phyloP scores from a whole-genome alignment of 2,329 filamentous ascomycete genomes.

The Colletotrichum endophyticum region DNA sequence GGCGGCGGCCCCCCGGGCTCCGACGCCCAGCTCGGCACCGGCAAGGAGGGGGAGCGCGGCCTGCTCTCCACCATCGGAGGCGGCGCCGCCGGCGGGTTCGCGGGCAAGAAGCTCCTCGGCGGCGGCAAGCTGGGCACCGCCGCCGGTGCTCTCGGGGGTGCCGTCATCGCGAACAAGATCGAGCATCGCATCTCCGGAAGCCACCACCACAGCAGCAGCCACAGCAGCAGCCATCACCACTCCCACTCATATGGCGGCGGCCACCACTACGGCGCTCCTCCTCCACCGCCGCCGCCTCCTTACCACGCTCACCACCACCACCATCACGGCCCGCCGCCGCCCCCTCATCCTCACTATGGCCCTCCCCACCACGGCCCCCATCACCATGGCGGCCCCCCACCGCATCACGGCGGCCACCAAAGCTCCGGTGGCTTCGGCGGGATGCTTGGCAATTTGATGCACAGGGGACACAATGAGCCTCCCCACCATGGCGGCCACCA shows the following conservation, averaged over 20 bases:
- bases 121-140: constrained; percentile 59
- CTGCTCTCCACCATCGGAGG: constrained; percentile 59
- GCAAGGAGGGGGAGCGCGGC: constrained; percentile 54
- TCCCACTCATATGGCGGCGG: background rate
- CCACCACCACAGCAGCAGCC: background rate
- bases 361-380: constrained; percentile 10
- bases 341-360: background rate
- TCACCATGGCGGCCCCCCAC: background rate
- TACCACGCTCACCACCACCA: constrained; percentile 20
- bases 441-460: constrained; percentile 21
- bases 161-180: constrained; percentile 58
- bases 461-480: background rate
- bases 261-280: constrained; percentile 16
- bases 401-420: constrained; percentile 10
- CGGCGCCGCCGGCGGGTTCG: constrained; percentile 56
- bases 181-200: constrained; percentile 45
- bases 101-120: constrained; percentile 60
- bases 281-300: constrained; percentile 1
- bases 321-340: constrained; percentile 1
- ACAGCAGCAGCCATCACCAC: background rate
- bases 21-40: constrained; percentile 12
- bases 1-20: constrained; percentile 13
- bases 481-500: constrained; percentile 6
- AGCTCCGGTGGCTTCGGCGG: constrained; percentile 26
- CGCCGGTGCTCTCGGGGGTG: constrained; percentile 57